Percentiles rank a stretch among this genome's conserved stretches.
Evolutionary conservation across 495 filamentous ascomycete species (phyloP).

Genomic region (Penicillium bialowiezense): DNA sequence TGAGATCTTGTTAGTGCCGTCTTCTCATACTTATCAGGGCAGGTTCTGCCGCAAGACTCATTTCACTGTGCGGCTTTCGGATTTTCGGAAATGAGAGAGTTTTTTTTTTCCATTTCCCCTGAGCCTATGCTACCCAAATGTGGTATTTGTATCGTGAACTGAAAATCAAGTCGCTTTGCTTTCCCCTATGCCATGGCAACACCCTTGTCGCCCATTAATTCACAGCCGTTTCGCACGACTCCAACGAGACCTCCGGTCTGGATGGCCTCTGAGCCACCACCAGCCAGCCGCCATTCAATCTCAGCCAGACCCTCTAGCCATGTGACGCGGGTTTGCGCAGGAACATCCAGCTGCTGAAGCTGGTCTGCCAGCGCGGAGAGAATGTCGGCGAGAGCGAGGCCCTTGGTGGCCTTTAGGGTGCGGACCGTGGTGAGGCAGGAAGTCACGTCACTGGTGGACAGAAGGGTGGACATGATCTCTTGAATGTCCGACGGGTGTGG

Average conservation of each 20-base stretch:
- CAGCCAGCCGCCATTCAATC: conserved; percentile 85
- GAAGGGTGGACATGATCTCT: conserved; percentile 76
- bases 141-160: conserved; percentile 1
- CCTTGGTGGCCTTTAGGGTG: conserved; percentile 77
- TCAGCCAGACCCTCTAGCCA: conserved; percentile 93
- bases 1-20: no score
- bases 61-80: neutral
- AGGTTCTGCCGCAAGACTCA: neutral
- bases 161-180: neutral
- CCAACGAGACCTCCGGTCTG: conserved; percentile 93
- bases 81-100: neutral
- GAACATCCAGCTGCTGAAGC: conserved; percentile 77
- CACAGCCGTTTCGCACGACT: conserved; percentile 81
- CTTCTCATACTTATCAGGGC: no score
- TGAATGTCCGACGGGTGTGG: conserved; percentile 88
- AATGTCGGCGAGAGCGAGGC: conserved; percentile 92
- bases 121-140: conserved; percentile 4
- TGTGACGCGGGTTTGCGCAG: conserved; percentile 77
- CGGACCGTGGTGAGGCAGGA: conserved; percentile 84
- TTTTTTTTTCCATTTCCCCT: neutral
- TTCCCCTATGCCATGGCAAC: conserved; percentile 18
- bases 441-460: conserved; percentile 79
- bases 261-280: conserved; percentile 82
- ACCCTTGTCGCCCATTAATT: conserved; percentile 55
- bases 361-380: conserved; percentile 81